Evolutionary conservation across 148 eudicot genomes (phyloP).

Genomic region (Rhododendron ovatum): DNA sequence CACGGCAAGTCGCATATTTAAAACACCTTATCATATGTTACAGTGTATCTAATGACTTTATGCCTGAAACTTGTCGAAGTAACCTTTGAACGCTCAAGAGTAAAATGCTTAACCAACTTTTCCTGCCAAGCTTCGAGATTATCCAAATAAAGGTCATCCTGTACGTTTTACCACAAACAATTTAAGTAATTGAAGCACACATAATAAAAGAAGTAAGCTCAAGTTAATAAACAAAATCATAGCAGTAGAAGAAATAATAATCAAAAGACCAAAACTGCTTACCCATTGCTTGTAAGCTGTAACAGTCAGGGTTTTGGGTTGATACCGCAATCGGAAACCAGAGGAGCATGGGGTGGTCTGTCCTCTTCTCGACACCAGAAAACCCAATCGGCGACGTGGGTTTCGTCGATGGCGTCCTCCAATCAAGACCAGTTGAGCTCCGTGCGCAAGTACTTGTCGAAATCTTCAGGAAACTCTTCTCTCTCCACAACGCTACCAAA

Average conservation of each 20-base stretch:
- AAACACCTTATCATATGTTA: not conserved
- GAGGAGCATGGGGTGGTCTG: no score
- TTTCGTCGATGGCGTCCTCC: no score
- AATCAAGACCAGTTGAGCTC: no score
- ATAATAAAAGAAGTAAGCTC: not conserved
- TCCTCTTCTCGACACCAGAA: no score
- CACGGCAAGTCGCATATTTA: not conserved
- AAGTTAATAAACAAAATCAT: not conserved
- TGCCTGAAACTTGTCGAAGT: slow-evolving; percentile 39
- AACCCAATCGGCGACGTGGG: no score
- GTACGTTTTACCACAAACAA: slow-evolving; percentile 9
- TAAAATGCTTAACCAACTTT: slow-evolving; percentile 28
- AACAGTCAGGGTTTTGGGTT: slow-evolving; percentile 39
- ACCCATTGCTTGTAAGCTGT: slow-evolving; percentile 53
- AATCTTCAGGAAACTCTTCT: no score
- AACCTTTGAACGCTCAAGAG: slow-evolving; percentile 26
- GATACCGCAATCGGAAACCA: no score
- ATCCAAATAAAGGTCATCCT: slow-evolving; percentile 46
- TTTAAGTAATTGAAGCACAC: not conserved
- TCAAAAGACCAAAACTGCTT: slow-evolving; percentile 7
- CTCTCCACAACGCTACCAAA: no score
- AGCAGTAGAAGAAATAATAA: not conserved
- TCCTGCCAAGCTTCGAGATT: slow-evolving; percentile 47
- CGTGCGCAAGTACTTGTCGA: no score
- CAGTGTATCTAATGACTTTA: slow-evolving; percentile 29